phyloP scores from a whole-genome alignment of 306 rosid species.

The Sicyos edulis region DNA sequence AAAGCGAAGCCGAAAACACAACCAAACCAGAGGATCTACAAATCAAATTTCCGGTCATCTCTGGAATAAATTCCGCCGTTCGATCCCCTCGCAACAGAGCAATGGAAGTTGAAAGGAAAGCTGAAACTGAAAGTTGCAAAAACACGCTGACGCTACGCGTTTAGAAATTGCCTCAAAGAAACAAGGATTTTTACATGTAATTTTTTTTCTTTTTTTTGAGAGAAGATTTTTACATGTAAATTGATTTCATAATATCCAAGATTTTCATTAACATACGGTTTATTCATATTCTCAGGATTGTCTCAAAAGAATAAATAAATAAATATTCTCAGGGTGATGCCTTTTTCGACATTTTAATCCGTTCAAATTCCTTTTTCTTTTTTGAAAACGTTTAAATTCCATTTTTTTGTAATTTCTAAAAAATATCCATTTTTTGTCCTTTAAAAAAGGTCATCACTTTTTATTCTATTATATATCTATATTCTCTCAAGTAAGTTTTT shows the following conservation, averaged over 20 bases:
- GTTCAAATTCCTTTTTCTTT: background rate
- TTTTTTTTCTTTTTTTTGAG: no score
- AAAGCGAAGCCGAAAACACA: constrained; percentile 28
- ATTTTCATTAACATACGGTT: background rate
- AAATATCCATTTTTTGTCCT: no score
- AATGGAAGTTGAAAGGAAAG: constrained; percentile 17
- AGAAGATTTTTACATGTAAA: background rate
- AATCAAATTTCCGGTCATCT: constrained; percentile 36
- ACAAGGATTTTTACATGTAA: background rate
- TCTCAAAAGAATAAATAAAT: no score
- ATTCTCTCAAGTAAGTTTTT: no score
- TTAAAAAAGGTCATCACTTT: no score
- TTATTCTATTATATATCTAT: no score
- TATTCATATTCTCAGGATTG: background rate
- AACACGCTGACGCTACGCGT: background rate
- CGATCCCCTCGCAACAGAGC: background rate
- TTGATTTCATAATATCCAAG: background rate
- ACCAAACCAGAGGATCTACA: constrained; percentile 33
- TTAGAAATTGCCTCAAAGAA: background rate
- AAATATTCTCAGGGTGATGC: background rate
- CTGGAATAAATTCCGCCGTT: constrained; percentile 5
- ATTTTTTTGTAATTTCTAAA: no score
- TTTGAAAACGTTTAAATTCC: no score
- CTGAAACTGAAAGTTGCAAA: constrained; percentile 10
- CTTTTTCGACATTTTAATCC: background rate